Evolutionary conservation across 1,284 basidiomycete species (phyloP).

Genomic region (Trichosporon coremiiforme): DNA sequence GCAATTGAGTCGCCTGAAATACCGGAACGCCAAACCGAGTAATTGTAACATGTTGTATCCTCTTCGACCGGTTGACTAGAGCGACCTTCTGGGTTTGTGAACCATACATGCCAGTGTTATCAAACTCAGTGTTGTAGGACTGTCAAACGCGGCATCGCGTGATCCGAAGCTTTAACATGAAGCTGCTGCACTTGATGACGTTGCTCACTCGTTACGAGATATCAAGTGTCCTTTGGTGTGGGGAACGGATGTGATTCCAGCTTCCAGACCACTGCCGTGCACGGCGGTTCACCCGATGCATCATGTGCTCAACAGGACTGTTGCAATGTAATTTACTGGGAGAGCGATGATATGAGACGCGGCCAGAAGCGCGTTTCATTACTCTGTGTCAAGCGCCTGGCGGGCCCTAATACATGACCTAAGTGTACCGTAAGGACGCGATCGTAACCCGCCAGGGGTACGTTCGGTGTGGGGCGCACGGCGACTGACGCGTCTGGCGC

Average conservation of each 20-base stretch:
- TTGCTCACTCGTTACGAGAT: neutral
- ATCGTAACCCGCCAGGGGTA: slow-evolving; percentile 6
- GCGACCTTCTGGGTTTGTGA: no score
- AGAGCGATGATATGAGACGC: neutral
- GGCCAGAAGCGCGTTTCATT: neutral
- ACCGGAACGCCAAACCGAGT: neutral
- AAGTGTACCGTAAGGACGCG: slow-evolving; percentile 5
- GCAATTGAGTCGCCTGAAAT: neutral
- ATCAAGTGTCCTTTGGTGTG: neutral
- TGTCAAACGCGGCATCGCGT: neutral
- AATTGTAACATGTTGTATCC: slow-evolving; percentile 1
- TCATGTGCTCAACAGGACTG: neutral
- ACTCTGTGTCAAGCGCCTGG: neutral
- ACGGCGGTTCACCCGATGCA: neutral
- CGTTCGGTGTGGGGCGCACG: neutral
- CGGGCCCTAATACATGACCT: neutral
- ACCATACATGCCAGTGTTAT: neutral
- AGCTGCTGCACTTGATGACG: neutral
- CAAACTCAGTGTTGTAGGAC: neutral
- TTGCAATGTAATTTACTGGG: neutral
- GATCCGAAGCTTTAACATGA: neutral
- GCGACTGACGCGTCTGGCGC: neutral
- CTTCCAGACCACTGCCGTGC: no score
- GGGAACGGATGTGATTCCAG: neutral
- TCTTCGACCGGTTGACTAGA: no score